Evolutionary conservation across 257 asterid species (phyloP).

Genomic region (Solanum stenotomum): DNA sequence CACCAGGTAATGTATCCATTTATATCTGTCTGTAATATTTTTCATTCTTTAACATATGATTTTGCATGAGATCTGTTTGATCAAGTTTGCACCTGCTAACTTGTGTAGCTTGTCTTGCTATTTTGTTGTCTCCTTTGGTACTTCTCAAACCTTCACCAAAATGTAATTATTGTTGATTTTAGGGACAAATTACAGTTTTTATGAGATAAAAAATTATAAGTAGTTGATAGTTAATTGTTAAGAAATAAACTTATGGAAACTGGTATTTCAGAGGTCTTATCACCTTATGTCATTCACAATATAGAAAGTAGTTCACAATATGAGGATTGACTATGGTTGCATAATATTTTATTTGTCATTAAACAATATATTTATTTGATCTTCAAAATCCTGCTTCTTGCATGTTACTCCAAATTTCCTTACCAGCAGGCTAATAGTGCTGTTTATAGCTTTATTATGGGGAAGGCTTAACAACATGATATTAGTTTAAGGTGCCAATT

Average conservation of each 20-base stretch:
- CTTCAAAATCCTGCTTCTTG: not conserved
- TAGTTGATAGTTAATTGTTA: not conserved
- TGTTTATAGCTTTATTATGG: not conserved
- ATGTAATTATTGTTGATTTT: not conserved
- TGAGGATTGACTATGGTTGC: not conserved
- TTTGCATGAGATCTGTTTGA: not conserved
- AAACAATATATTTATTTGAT: not conserved
- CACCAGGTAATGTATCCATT: constrained; percentile 63
- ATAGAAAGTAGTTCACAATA: not conserved
- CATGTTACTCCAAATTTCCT: not conserved
- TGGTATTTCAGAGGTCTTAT: not conserved
- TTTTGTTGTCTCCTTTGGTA: not conserved
- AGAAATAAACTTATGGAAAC: not conserved
- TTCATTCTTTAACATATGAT: not conserved
- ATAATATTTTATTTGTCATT: not conserved
- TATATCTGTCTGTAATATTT: not conserved
- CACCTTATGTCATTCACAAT: not conserved
- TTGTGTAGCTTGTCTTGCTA: not conserved
- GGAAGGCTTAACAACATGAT: not conserved
- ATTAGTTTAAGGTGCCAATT: not conserved
- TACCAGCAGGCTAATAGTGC: not conserved
- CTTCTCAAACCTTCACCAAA: not conserved
- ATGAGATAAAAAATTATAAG: not conserved
- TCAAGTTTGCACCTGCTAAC: not conserved
- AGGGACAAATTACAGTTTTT: not conserved